Evolutionary conservation across 306 rosid species (phyloP).

Genomic region (Macrotyloma uniflorum): DNA sequence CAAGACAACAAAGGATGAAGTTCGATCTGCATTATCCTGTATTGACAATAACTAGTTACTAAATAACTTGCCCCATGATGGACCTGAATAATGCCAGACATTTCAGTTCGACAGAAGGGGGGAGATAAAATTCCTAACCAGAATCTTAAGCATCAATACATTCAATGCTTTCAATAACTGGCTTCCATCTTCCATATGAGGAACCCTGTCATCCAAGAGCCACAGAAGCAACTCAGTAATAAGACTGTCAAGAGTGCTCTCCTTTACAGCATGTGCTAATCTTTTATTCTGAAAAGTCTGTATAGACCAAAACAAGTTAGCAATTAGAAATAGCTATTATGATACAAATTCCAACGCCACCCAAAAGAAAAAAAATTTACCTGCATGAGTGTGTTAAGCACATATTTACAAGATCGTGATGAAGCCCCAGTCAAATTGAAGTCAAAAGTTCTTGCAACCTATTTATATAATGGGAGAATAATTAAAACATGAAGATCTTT

Average conservation of each 20-base stretch:
- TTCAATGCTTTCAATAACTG: slow-evolving; percentile 96
- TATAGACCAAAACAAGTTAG: background rate
- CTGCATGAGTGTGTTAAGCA: slow-evolving; percentile 98
- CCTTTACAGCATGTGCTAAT: slow-evolving; percentile 91
- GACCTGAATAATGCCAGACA: background rate
- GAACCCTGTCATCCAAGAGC: slow-evolving; percentile 99
- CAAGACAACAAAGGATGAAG: slow-evolving; percentile 93
- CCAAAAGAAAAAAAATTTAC: slow-evolving; percentile 41
- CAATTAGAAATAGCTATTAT: slow-evolving; percentile 14
- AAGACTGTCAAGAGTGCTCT: slow-evolving; percentile 90
- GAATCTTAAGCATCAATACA: slow-evolving; percentile 96
- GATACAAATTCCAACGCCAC: background rate
- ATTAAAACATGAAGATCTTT: background rate
- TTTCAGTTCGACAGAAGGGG: background rate
- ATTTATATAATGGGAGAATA: slow-evolving; percentile 3
- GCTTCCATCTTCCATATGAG: slow-evolving; percentile 99
- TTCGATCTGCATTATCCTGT: slow-evolving; percentile 98
- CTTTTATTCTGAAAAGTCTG: slow-evolving; percentile 98
- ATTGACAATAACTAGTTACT: slow-evolving; percentile 34
- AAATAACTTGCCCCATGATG: background rate
- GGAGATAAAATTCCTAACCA: slow-evolving; percentile 54
- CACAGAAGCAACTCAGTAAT: slow-evolving; percentile 96
- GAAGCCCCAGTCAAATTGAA: slow-evolving; percentile 96
- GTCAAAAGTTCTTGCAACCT: slow-evolving; percentile 98
- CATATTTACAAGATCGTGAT: slow-evolving; percentile 98